Conservation (phyloP, 225 moss, liverwort and hornwort species). For the Pleurozium schreberi region DNA sequence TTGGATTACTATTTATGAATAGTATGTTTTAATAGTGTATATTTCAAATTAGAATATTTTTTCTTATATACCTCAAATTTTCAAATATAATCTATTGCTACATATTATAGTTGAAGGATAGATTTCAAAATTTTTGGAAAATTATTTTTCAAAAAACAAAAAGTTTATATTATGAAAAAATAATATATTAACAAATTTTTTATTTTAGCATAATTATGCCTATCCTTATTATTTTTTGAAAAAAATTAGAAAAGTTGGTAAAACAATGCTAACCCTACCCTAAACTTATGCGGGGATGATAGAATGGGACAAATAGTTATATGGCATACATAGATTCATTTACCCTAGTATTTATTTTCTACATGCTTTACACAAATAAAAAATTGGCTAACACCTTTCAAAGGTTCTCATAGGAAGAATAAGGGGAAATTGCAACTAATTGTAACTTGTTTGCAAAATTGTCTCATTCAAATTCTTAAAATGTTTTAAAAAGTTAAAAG, state of each 20-base stretch:
- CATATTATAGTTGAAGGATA: neutral
- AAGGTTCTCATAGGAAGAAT: too few relatives aligned
- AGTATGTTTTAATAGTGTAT: neutral
- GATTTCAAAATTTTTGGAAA: fast-evolving
- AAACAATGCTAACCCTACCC: fast-evolving
- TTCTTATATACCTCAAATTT: neutral
- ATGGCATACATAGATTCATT: too few relatives aligned
- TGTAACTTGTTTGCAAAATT: neutral
- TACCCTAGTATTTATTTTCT: too few relatives aligned
- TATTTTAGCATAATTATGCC: fast-evolving
- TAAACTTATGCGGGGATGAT: fast-evolving
- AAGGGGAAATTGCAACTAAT: neutral
- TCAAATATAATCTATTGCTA: neutral
- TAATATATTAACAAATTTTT: fast-evolving
- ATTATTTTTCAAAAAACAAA: neutral
- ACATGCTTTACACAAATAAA: fast-evolving
- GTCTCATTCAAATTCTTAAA: fast-evolving
- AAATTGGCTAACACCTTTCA: neutral
- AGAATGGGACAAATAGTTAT: neutral
- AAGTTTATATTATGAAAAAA: too few relatives aligned
- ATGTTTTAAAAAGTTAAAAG: neutral
- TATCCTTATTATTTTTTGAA: neutral
- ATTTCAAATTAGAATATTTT: neutral
- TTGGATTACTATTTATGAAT: neutral
- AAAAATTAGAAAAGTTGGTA: neutral